phyloP scores from a whole-genome alignment of 225 moss, liverwort and hornwort genomes.

The Sphagnum contortum region DNA sequence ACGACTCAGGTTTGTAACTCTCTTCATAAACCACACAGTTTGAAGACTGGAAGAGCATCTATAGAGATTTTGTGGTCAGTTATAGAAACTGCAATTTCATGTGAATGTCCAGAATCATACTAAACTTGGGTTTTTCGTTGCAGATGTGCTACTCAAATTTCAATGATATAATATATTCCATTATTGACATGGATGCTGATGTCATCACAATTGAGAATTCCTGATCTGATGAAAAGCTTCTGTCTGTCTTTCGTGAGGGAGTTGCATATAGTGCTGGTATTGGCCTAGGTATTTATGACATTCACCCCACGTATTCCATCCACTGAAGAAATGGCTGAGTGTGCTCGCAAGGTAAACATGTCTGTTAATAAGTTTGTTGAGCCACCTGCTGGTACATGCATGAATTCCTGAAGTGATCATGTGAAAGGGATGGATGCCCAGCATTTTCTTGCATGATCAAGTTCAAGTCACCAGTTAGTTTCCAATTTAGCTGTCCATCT shows the following conservation, averaged over 20 bases:
- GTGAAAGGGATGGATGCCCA: too few relatives aligned
- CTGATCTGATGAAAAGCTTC: conserved; percentile 82
- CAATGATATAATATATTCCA: conserved; percentile 69
- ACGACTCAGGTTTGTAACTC: conserved; percentile 28
- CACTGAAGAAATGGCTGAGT: conserved; percentile 60
- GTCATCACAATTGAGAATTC: conserved; percentile 97
- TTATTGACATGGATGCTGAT: conserved; percentile 97
- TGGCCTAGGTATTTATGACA: conserved; percentile 85
- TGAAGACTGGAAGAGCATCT: too few relatives aligned
- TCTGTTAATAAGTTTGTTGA: too few relatives aligned
- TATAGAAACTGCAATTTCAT: too few relatives aligned
- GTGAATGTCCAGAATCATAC: too few relatives aligned
- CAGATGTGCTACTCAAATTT: conserved; percentile 73
- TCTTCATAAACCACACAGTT: too few relatives aligned
- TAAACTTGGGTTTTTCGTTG: neutral
- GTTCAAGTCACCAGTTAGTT: too few relatives aligned
- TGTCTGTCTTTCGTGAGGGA: conserved; percentile 78
- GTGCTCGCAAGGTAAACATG: conserved; percentile 44
- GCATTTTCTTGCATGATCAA: too few relatives aligned
- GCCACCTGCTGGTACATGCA: too few relatives aligned
- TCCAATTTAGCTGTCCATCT: too few relatives aligned
- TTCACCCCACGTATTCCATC: conserved; percentile 79
- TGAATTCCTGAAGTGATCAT: too few relatives aligned
- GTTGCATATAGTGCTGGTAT: conserved; percentile 73
- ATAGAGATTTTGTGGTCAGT: too few relatives aligned